Conservation (phyloP, 257 asterid species). For the Linderniella brevidens region DNA sequence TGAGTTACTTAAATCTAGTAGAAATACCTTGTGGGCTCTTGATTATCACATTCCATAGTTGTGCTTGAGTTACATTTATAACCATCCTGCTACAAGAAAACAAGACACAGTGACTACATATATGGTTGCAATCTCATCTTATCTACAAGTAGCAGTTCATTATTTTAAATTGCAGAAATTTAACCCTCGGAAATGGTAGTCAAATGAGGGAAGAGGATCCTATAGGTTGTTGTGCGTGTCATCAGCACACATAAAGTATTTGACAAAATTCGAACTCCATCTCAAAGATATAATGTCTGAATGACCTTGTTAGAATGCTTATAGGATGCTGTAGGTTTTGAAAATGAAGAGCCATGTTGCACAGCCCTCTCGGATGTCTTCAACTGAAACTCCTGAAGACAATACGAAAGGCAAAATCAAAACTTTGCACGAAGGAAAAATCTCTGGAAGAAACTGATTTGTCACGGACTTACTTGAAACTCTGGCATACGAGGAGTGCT, state of each 20-base stretch:
- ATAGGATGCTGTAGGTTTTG: constrained; percentile 19
- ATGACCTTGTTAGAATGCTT: constrained; percentile 21
- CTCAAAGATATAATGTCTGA: no score
- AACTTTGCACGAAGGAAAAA: constrained; percentile 7
- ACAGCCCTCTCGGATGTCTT: constrained; percentile 81
- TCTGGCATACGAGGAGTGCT: constrained; percentile 51
- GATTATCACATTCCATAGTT: constrained; percentile 25
- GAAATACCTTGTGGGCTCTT: constrained; percentile 52
- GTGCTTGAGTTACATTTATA: constrained; percentile 17
- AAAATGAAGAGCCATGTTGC: constrained; percentile 38
- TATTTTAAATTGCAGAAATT: no score
- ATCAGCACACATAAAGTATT: not conserved
- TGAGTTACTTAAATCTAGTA: no score
- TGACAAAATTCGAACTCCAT: no score
- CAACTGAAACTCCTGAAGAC: constrained; percentile 74
- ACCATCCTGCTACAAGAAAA: constrained; percentile 28
- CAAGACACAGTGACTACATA: constrained; percentile 5
- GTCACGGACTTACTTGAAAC: constrained; percentile 47
- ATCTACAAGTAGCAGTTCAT: no score
- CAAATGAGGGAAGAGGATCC: no score
- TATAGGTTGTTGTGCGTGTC: no score
- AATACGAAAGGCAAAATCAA: constrained; percentile 4
- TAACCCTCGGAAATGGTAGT: no score
- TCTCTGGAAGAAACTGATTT: not conserved
- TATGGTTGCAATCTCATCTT: no score